These are phyloP conservation scores for Stevia rebaudiana DNA, from an alignment of 140 eudicot species.

Conservation along the genomic window DNA sequence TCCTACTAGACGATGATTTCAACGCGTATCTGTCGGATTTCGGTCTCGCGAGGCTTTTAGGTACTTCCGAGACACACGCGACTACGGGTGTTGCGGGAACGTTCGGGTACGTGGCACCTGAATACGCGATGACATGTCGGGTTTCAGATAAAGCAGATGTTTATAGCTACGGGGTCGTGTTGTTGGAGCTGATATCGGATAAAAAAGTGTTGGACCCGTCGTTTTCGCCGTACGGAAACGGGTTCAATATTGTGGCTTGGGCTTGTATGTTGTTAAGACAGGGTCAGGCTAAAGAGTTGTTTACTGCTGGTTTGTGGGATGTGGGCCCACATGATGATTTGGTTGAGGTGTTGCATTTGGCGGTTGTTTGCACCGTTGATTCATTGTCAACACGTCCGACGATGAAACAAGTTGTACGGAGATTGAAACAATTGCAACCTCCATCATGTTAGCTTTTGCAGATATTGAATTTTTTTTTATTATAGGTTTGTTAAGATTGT, in stretches of 20 bases:
- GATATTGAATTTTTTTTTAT: too few species aligned
- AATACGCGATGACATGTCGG: conserved; percentile 84
- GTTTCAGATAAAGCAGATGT: conserved; percentile 92
- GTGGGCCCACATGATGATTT: conserved; percentile 76
- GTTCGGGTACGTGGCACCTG: conserved; percentile 87
- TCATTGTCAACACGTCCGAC: conserved; percentile 68
- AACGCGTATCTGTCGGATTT: conserved; percentile 72
- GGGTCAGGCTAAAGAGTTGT: conserved; percentile 68
- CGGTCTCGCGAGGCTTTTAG: conserved; percentile 72
- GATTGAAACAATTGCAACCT: conserved; percentile 69
- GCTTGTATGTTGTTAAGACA: conserved; percentile 57
- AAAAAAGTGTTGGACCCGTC: conserved; percentile 84
- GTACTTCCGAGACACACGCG: conserved; percentile 78
- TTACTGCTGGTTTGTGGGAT: conserved; percentile 72
- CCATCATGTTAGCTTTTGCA: too few species aligned
- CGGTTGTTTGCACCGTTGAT: conserved; percentile 69
- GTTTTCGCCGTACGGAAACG: conserved; percentile 67
- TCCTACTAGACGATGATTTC: conserved; percentile 58
- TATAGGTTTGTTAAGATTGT: too few species aligned
- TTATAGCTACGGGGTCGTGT: conserved; percentile 78
- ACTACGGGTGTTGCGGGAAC: conserved; percentile 89
- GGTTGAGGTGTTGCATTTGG: conserved; percentile 63
- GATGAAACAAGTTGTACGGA: conserved; percentile 67
- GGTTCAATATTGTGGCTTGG: conserved; percentile 82
- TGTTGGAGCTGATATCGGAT: conserved; percentile 70